Evolutionary conservation across 106 monocot genomes (phyloP).

Genomic region (Dactylorhiza incarnata): DNA sequence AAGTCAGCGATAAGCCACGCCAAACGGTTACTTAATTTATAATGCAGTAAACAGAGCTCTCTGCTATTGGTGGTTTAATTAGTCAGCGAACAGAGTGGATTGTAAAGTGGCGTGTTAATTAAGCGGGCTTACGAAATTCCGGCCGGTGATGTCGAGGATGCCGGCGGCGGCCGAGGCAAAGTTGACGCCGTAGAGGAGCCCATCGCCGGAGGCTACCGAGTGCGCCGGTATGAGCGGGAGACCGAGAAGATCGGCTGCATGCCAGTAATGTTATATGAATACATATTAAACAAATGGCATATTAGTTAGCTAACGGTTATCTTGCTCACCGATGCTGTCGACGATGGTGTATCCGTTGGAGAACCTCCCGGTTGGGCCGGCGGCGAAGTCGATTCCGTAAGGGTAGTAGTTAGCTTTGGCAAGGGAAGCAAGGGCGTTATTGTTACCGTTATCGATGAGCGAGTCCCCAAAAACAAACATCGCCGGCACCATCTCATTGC

Average conservation of each 20-base stretch:
- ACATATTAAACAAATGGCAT: background rate
- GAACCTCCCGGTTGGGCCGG: slow-evolving; percentile 85
- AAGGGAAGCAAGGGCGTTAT: slow-evolving; percentile 63
- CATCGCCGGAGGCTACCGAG: slow-evolving; percentile 43
- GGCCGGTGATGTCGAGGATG: slow-evolving; percentile 80
- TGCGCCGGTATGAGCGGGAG: slow-evolving; percentile 76
- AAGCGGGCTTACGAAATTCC: slow-evolving; percentile 51
- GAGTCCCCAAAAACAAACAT: slow-evolving; percentile 97
- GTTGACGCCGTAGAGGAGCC: slow-evolving; percentile 67
- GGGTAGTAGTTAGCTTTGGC: slow-evolving; percentile 96
- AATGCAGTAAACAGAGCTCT: no score
- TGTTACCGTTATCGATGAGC: slow-evolving; percentile 86
- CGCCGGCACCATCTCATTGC: slow-evolving; percentile 62
- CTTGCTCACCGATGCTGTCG: slow-evolving; percentile 47
- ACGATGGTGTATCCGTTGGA: slow-evolving; percentile 93
- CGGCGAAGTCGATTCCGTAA: slow-evolving; percentile 88
- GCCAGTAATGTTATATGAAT: background rate
- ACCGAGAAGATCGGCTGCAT: slow-evolving; percentile 58
- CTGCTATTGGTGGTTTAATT: no score
- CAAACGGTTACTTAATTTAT: no score
- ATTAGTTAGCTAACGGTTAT: background rate
- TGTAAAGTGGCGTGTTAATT: background rate
- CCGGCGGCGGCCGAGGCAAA: slow-evolving; percentile 91
- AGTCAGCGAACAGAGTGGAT: background rate
- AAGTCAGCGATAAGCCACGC: no score